Conservation (phyloP, 2,329 filamentous ascomycete genomes). For the Colletotrichum endophyticum region DNA sequence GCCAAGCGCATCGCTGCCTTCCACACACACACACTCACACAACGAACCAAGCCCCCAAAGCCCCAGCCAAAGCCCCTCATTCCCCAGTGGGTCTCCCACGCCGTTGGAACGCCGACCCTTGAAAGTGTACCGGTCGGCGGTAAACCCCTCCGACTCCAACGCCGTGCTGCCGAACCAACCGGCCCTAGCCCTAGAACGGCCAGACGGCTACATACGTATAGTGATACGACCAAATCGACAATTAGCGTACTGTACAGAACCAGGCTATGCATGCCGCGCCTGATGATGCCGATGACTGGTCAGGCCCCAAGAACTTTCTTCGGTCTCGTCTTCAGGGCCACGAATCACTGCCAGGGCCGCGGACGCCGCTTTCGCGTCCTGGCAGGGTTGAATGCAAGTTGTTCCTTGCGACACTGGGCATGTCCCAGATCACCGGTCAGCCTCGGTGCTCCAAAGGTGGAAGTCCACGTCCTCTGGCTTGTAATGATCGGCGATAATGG, state of each 20-base stretch:
- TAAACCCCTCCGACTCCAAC: not conserved
- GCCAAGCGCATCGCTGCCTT: not conserved
- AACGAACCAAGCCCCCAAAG: not conserved
- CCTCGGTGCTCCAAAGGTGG: slow-evolving; percentile 46
- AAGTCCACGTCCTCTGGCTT: slow-evolving; percentile 74
- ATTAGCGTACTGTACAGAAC: not conserved
- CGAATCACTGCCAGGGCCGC: slow-evolving; percentile 6
- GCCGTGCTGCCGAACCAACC: slow-evolving; percentile 5
- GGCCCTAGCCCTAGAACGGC: slow-evolving; percentile 1
- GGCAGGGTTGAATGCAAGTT: slow-evolving; percentile 11
- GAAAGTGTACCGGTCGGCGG: not conserved
- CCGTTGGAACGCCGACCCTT: slow-evolving; percentile 10
- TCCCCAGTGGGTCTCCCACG: slow-evolving; percentile 1
- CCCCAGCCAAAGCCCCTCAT: not conserved
- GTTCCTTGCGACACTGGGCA: not conserved
- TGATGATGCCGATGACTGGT: not conserved
- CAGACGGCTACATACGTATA: not conserved
- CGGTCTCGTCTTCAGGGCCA: not conserved
- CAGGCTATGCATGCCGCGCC: slow-evolving; percentile 9
- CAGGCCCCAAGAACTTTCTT: not conserved
- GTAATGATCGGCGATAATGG: slow-evolving; percentile 78
- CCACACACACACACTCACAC: not conserved
- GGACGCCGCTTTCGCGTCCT: slow-evolving; percentile 8
- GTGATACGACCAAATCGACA: not conserved
- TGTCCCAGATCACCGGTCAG: slow-evolving; percentile 28